These are phyloP conservation scores for Rhodomyrtus tomentosa DNA, from an alignment of 345 rosid species.

Conservation along the genomic window DNA sequence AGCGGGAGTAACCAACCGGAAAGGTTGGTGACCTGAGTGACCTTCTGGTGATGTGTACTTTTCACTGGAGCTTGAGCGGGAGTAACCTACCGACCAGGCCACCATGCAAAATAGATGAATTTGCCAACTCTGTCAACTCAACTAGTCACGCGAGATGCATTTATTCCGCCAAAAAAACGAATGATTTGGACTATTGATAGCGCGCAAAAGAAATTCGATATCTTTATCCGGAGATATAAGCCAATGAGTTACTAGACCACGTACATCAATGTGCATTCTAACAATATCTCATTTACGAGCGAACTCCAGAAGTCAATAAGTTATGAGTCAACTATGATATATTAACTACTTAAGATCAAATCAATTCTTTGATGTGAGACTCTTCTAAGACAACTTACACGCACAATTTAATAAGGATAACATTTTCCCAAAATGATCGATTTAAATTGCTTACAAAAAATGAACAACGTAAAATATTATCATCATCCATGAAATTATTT, in stretches of 20 bases:
- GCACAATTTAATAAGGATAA: neutral
- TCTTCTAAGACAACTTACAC: too few relatives aligned
- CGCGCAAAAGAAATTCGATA: too few relatives aligned
- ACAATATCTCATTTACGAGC: too few relatives aligned
- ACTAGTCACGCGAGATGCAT: too few relatives aligned
- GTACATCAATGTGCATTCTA: too few relatives aligned
- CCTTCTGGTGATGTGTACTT: neutral
- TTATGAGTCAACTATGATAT: too few relatives aligned
- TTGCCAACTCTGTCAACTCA: neutral
- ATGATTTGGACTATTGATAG: too few relatives aligned
- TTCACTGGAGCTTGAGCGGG: neutral
- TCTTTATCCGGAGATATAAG: too few relatives aligned
- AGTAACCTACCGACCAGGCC: neutral
- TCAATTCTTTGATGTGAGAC: too few relatives aligned
- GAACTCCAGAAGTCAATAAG: too few relatives aligned
- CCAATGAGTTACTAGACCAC: too few relatives aligned
- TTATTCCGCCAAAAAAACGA: neutral
- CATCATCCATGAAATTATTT: accelerated
- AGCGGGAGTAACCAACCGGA: neutral
- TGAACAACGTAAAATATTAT: neutral
- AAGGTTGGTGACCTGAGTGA: neutral
- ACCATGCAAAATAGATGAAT: neutral
- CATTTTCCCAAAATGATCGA: neutral
- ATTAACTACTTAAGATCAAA: too few relatives aligned
- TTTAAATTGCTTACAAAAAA: neutral